Evolutionary conservation across 2,329 filamentous ascomycete genomes (phyloP), one percentile per base, ranked within the genome.

Genomic region (Simplicillium aogashimaense): DNA sequence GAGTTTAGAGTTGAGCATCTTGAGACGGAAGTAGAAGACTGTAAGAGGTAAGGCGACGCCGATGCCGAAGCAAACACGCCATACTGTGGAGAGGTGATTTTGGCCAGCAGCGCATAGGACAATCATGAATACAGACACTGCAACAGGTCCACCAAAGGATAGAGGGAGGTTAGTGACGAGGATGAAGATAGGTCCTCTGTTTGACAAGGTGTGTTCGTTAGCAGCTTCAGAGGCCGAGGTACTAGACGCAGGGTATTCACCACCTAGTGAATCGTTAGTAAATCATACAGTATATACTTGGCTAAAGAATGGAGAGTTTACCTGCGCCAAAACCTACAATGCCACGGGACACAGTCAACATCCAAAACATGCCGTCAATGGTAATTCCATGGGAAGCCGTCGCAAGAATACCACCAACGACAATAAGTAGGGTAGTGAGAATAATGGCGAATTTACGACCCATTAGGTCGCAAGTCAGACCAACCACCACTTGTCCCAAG

Each of bases 1-100:
- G 10, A 70, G 68, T 50, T 58, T 68, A 36, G 58, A 74, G 54
- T 66, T 75, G 36, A 70, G 55, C 61, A 70, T 69, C 45, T 62
- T 70, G 32, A 76, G 53, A 12, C 74, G 70, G 44, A 77, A 73
- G 52, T 74, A 74, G 42, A 76, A 72, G 33, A 77, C 63, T 2
- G 66, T 65, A 8, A 77, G 54, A 1, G 74, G 74, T 13, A 72
- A 57, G 33, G 70, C 47, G 30, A 65, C 64, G 16, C 67, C 67
- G 34, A 72, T 65, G 6, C 63, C 67, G 40, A 70, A 69, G 47
- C 67, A 70, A 2, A 70, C 63, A 4, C 67, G 59, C 67, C 67
- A 70, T 7, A 70, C 59, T 2, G 63, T 67, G 35, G 52, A 58
- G 50, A 59, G 58, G 43, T 54, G 59, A 33, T 48, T 51, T 39